A percentile compares a stretch with the other conserved stretches of the same genome.
Evolutionary conservation across 805 yeast genomes (phyloP).

Genomic region (Tetrapisispora nanseiensis): DNA sequence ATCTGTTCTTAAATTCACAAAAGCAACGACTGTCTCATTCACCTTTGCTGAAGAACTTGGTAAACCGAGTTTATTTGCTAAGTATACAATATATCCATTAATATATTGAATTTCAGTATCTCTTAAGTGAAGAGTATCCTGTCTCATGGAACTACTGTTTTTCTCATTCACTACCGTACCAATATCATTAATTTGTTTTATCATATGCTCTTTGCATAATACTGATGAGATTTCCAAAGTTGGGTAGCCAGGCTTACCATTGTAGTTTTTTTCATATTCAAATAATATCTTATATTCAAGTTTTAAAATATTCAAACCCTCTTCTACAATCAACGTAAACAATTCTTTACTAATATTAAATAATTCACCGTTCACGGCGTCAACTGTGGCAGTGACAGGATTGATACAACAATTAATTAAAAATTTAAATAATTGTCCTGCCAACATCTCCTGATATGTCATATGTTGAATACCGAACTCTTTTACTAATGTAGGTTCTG

Average conservation of each 20-base stretch:
- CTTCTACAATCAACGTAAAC: conserved; percentile 29
- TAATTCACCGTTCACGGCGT: conserved; percentile 71
- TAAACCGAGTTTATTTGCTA: conserved; percentile 39
- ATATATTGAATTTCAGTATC: conserved; percentile 73
- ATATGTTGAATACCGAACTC: conserved; percentile 25
- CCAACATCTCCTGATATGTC: conserved; percentile 39
- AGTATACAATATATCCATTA: conserved; percentile 63
- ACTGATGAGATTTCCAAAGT: conserved; percentile 18
- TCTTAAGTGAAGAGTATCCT: conserved; percentile 43
- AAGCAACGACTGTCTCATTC: conserved; percentile 27
- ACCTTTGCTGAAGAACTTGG: conserved; percentile 20
- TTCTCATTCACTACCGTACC: conserved; percentile 40
- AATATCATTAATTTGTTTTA: conserved; percentile 29
- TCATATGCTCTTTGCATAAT: conserved; percentile 28
- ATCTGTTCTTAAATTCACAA: conserved; percentile 29
- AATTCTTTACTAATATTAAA: conserved; percentile 37
- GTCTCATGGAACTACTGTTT: conserved; percentile 46
- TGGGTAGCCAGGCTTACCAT: conserved; percentile 21
- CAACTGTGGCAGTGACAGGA: conserved; percentile 67
- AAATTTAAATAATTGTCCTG: conserved; percentile 66
- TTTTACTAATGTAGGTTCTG: conserved; percentile 15
- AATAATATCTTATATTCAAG: conserved; percentile 23
- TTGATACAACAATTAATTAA: conserved; percentile 77
- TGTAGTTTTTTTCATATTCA: conserved; percentile 18
- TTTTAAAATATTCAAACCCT: conserved; percentile 27